Conservation (phyloP, 805 yeast species). For the Myxozyma monticola region DNA sequence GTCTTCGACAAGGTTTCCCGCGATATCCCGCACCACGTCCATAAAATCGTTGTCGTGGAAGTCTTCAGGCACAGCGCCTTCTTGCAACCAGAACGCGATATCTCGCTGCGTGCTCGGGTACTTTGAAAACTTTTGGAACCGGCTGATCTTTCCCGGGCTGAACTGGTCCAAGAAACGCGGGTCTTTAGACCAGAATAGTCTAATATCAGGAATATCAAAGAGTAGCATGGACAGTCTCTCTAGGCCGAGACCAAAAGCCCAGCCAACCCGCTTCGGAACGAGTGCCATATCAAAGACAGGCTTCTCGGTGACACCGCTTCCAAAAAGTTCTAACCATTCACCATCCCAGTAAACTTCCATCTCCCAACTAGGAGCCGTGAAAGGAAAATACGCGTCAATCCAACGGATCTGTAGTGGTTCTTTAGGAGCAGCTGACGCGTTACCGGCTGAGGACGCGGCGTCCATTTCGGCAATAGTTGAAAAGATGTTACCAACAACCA, state of each 20-base stretch:
- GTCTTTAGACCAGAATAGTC: constrained; percentile 88
- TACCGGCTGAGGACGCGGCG: constrained; percentile 51
- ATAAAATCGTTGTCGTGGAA: constrained; percentile 87
- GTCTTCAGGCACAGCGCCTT: constrained; percentile 30
- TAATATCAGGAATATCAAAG: constrained; percentile 92
- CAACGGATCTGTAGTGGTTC: constrained; percentile 80
- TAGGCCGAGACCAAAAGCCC: constrained; percentile 98
- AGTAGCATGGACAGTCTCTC: constrained; percentile 95
- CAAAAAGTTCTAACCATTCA: constrained; percentile 96
- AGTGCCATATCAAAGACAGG: constrained; percentile 76
- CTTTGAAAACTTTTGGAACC: constrained; percentile 85
- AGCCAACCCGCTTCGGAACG: constrained; percentile 61
- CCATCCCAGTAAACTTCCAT: constrained; percentile 99
- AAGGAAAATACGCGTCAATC: constrained; percentile 95
- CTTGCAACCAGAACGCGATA: constrained; percentile 86
- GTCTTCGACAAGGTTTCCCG: constrained; percentile 86
- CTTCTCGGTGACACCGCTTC: constrained; percentile 87
- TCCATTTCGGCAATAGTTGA: constrained; percentile 67
- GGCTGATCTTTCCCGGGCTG: constrained; percentile 58
- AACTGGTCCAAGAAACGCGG: constrained; percentile 77
- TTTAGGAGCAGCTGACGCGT: constrained; percentile 52
- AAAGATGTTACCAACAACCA: constrained; percentile 79
- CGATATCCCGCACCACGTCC: constrained; percentile 81
- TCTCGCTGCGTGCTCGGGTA: constrained; percentile 87
- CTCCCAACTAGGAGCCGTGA: constrained; percentile 99